Evolutionary conservation across 139 green algal species (phyloP).

Genomic region (Marvania coccoides): DNA sequence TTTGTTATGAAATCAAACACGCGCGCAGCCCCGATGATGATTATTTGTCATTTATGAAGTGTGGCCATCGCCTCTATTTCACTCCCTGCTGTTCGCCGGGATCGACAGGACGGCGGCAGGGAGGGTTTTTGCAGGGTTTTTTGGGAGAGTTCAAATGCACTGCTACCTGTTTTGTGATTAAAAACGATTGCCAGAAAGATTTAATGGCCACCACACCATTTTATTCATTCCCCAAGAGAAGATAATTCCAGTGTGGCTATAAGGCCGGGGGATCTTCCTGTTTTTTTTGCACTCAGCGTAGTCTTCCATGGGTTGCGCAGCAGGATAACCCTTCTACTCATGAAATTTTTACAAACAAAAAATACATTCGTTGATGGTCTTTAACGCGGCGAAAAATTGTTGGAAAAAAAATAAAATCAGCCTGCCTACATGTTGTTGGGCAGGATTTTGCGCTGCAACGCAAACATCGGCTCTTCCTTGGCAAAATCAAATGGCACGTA

Average conservation of each 20-base stretch:
- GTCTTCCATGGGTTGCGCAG: no score
- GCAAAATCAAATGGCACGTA: slow-evolving; percentile 81
- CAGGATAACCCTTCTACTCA: no score
- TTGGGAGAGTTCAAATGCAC: neutral
- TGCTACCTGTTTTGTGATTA: neutral
- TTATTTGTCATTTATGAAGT: no score
- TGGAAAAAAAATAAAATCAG: neutral
- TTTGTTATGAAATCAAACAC: neutral
- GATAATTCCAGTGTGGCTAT: no score
- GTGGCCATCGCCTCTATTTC: neutral
- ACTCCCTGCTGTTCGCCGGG: neutral
- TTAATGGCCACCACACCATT: neutral
- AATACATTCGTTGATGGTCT: neutral
- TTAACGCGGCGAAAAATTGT: neutral
- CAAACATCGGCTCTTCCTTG: slow-evolving; percentile 67
- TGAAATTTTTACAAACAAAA: neutral
- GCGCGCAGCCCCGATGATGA: neutral
- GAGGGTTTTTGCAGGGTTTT: neutral
- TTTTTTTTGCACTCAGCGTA: no score
- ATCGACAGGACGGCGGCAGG: neutral
- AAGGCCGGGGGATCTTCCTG: no score
- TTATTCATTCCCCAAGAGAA: neutral
- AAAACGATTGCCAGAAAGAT: neutral
- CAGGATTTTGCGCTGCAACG: slow-evolving; percentile 64
- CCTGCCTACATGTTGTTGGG: slow-evolving; percentile 40